Base-by-base conservation (phyloP, 2,329 filamentous ascomycete species). In the Ceratocystis papillata region DNA sequence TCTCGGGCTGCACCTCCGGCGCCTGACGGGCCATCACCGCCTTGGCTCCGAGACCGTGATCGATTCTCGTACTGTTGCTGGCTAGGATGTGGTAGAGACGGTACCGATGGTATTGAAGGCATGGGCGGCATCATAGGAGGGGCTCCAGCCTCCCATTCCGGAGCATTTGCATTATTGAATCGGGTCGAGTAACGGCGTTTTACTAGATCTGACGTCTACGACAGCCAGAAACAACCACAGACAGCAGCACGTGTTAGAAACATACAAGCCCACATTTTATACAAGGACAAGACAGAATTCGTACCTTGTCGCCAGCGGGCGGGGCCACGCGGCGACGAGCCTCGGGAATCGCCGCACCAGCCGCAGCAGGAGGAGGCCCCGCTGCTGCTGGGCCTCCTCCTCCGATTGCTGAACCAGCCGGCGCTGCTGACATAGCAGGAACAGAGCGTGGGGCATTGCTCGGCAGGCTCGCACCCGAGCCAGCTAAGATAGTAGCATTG, bases 171-270 rank as follows among this genome's bases (percentile, higher is more conserved):
- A 70, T 89, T 86, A 71, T 91, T 93, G 75, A 96, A 96, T 68
- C 93, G 87, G 53, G 92, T 92, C 48, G 94, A 97, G 76, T 97
- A 99, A 71, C 94, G 82, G 71, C 91, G 84, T 78, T 97, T 97
- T 67, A 99, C 92, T 65, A 97, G 80, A 75, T 99, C 93, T 28
- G 83, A 83, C 0, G 84, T 87, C 83, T 85, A 74, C 3, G 53
- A 28, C 75, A 71, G 70, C 25, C n/a, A 28, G 28, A 50, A 53
- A 44, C 20, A 37, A 64, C 33, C 44, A 46, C 48, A 57, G 53
- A 8, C 5, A 57, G 53, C 15, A 57, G 53, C 25, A 57, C 22
- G 15, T 6, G 53, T 57, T 28, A 57, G 53, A 4, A 57, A 30
- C 46, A 50, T 50, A 50, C 10, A 12, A 57, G 17, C 15, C 25